Percentiles rank a stretch among this genome's conserved stretches.
Conservation (phyloP, 1,284 basidiomycete genomes). For the Moesziomyces sp. region DNA sequence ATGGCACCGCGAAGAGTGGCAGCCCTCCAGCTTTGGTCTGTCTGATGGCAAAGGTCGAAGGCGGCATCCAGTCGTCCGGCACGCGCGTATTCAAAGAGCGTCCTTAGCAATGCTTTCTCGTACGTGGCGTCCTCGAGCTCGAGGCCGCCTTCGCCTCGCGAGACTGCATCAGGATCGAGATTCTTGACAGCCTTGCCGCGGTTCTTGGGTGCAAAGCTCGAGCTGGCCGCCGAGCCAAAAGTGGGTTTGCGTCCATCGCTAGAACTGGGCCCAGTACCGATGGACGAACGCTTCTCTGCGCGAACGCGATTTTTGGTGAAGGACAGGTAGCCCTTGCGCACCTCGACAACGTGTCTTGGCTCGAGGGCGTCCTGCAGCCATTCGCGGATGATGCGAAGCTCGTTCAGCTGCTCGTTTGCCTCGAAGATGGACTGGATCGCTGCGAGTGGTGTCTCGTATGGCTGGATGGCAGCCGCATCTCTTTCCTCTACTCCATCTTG, state of each 20-base stretch:
- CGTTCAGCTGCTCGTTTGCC: constrained; percentile 51
- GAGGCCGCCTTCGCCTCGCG: constrained; percentile 51
- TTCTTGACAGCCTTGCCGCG: constrained; percentile 53
- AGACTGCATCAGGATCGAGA: constrained; percentile 62
- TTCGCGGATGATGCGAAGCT: constrained; percentile 64
- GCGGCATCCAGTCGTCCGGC: constrained; percentile 85
- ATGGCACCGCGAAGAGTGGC: constrained; percentile 82
- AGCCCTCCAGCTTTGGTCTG: constrained; percentile 90
- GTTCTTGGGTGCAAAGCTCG: constrained; percentile 44
- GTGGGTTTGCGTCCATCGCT: constrained; percentile 26
- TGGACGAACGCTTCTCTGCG: constrained; percentile 54
- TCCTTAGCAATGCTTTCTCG: constrained; percentile 79
- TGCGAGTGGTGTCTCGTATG: constrained; percentile 63
- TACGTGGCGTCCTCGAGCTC: constrained; percentile 71
- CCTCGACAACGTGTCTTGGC: constrained; percentile 58
- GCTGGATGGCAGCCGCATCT: constrained; percentile 5
- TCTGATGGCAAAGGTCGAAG: constrained; percentile 81
- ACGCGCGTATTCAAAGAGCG: constrained; percentile 81
- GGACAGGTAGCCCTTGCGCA: constrained; percentile 65
- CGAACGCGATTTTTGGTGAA: constrained; percentile 64
- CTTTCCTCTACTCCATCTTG: constrained; percentile 15
- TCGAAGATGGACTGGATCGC: constrained; percentile 62
- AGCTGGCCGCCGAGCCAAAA: constrained; percentile 40
- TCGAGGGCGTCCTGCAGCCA: constrained; percentile 63
- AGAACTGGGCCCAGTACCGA: constrained; percentile 20